A percentile compares a stretch with the other conserved stretches of the same genome.
Evolutionary conservation across 1,284 basidiomycete genomes (phyloP).

Genomic region (Trichosporon ovoides): DNA sequence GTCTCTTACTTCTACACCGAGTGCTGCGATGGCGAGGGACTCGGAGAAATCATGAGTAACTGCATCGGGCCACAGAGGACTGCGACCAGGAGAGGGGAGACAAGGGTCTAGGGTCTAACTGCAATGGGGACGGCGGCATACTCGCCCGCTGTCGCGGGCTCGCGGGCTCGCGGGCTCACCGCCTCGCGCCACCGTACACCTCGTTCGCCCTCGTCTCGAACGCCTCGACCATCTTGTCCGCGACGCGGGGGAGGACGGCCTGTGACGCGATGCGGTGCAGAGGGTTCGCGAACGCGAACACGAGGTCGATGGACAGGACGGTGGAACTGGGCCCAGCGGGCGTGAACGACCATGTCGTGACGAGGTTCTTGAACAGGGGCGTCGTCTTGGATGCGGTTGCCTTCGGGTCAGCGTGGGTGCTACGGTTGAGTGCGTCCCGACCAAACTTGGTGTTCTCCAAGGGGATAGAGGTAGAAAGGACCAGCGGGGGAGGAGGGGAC

Average conservation of each 20-base stretch:
- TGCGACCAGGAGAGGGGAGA: no score
- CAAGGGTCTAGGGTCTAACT: no score
- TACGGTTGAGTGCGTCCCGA: no score
- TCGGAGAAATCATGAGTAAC: no score
- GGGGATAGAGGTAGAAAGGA: neutral
- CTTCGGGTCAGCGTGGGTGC: conserved; percentile 49
- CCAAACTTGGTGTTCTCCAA: no score
- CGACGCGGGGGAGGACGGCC: conserved; percentile 78
- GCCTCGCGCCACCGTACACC: conserved; percentile 56
- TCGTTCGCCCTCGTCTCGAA: conserved; percentile 76
- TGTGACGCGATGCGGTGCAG: conserved; percentile 74
- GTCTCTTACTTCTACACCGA: no score
- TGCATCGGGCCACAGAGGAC: no score
- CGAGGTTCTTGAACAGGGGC: conserved; percentile 77
- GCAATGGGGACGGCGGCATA: no score
- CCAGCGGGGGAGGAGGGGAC: neutral
- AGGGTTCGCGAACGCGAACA: conserved; percentile 81
- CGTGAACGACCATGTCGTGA: conserved; percentile 58
- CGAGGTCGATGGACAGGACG: conserved; percentile 70
- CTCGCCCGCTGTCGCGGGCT: no score
- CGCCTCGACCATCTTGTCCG: conserved; percentile 81
- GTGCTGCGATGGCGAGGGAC: no score
- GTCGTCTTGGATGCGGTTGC: conserved; percentile 69
- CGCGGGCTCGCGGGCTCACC: neutral
- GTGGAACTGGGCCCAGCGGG: conserved; percentile 52